Conservation (phyloP, 495 filamentous ascomycete species). For the Aspergillus mulundensis region DNA sequence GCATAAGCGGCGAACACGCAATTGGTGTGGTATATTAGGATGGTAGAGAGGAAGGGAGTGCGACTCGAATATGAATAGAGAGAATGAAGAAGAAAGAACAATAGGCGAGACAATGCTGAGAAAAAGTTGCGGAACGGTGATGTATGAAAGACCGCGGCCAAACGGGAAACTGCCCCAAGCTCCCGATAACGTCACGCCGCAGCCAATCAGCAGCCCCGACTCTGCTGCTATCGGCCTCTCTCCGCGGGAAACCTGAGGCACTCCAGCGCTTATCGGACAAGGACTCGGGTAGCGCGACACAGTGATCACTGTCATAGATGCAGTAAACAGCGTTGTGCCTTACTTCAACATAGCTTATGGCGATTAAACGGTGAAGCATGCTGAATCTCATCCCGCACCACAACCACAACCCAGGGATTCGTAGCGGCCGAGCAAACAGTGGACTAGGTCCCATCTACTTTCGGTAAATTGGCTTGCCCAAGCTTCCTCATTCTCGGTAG, state of each 20-base stretch:
- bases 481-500: too few species aligned
- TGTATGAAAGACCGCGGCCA: slow-evolving; percentile 19
- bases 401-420: too few species aligned
- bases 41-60: neutral
- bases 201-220: slow-evolving; percentile 8
- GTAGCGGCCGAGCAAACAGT: too few species aligned
- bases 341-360: too few species aligned
- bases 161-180: slow-evolving; percentile 17
- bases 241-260: slow-evolving; percentile 16
- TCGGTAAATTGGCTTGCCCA: too few species aligned
- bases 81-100: slow-evolving; percentile 13
- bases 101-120: slow-evolving; percentile 30
- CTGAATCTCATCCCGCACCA: too few species aligned
- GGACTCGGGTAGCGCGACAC: neutral
- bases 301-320: too few species aligned
- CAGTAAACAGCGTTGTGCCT: too few species aligned
- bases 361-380: too few species aligned
- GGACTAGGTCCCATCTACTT: too few species aligned
- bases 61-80: slow-evolving; percentile 4
- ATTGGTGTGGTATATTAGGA: neutral
- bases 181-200: slow-evolving; percentile 13
- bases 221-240: slow-evolving; percentile 4
- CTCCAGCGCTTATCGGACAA: neutral
- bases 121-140: neutral
- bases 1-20: slow-evolving; percentile 1